Conservation (phyloP, 768 basidiomycete species). For the Naganishia kalamii region DNA sequence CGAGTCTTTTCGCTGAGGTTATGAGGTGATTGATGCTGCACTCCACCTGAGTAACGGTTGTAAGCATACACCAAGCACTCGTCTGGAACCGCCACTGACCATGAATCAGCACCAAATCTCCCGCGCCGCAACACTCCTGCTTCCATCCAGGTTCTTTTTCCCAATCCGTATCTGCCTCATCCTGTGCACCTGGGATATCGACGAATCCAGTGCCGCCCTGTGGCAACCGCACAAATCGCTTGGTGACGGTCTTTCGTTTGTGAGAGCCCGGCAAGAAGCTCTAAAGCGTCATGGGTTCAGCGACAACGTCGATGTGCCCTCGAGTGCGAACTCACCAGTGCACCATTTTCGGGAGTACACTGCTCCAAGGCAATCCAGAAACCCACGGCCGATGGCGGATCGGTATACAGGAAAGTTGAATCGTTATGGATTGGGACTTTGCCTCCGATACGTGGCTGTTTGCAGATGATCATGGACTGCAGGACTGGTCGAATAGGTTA, state of each 20-base stretch:
- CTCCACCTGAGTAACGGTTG: constrained; percentile 46
- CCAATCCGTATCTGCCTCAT: constrained; percentile 35
- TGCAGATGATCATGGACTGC: constrained; percentile 93
- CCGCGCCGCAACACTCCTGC: constrained; percentile 48
- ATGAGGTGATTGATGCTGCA: constrained; percentile 83
- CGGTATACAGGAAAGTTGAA: constrained; percentile 76
- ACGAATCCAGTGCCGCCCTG: constrained; percentile 69
- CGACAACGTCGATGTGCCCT: too few species aligned
- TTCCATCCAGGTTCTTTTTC: constrained; percentile 39
- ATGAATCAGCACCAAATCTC: constrained; percentile 88
- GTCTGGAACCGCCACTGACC: constrained; percentile 50
- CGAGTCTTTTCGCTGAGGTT: constrained; percentile 75
- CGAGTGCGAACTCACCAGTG: constrained; percentile 28
- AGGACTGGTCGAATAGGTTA: constrained; percentile 53
- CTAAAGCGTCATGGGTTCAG: constrained; percentile 18
- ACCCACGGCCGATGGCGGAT: constrained; percentile 84
- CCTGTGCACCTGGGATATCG: constrained; percentile 16
- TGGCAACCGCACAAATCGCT: constrained; percentile 75
- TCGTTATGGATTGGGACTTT: constrained; percentile 92
- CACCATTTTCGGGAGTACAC: constrained; percentile 57
- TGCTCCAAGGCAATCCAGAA: constrained; percentile 94
- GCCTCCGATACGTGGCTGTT: constrained; percentile 86
- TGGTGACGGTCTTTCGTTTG: constrained; percentile 62
- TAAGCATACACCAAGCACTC: not conserved
- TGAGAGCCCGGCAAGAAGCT: constrained; percentile 71